phyloP scores from a whole-genome alignment of 208 protist genomes.

The Acanthamoeba divionensis region DNA sequence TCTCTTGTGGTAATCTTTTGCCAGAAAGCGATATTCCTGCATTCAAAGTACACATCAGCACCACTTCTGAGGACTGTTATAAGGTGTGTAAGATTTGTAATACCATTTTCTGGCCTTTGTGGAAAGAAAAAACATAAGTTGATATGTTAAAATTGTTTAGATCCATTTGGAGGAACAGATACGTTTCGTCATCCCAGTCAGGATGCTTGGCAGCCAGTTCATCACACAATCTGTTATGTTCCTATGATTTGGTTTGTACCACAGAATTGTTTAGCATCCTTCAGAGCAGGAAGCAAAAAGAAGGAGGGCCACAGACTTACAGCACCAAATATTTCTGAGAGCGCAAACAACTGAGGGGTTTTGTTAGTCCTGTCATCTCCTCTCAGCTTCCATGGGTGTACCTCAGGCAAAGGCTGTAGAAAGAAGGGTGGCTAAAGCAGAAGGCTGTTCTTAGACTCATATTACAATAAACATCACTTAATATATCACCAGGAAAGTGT shows the following conservation, averaged over 20 bases:
- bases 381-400: neutral
- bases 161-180: neutral
- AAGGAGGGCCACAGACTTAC: no score
- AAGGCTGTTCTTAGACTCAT: neutral
- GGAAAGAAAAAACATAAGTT: no score
- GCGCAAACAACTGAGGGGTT: neutral
- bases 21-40: neutral
- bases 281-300: neutral
- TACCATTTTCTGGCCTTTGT: no score
- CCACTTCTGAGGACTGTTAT: no score
- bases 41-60: no score
- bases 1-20: constrained; percentile 32
- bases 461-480: no score
- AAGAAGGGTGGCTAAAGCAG: neutral
- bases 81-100: no score
- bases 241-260: neutral
- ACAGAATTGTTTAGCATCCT: no score
- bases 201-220: neutral
- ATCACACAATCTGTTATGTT: constrained; percentile 32
- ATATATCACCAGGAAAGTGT: no score
- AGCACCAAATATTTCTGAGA: constrained; percentile 10
- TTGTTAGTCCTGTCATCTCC: constrained; percentile 34
- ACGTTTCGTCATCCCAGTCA: neutral
- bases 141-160: neutral
- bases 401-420: neutral